Percentiles rank a stretch among this genome's conserved stretches.
Evolutionary conservation across 2,329 filamentous ascomycete species (phyloP).

Genomic region (Monosporascus sp.): DNA sequence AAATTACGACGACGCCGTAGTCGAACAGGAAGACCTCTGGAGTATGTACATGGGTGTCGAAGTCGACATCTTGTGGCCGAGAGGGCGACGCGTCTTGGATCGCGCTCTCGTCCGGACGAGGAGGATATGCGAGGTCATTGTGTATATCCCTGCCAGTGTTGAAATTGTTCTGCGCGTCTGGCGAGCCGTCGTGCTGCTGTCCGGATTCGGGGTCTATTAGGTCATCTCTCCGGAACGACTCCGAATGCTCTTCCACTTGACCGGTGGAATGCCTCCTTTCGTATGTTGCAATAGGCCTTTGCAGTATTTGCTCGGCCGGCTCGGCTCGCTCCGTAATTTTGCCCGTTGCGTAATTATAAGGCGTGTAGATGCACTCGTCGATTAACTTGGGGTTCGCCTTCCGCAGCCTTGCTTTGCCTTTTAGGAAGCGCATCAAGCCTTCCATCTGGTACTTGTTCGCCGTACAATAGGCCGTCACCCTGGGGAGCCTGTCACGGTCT

Average conservation of each 20-base stretch:
- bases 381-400: conserved; percentile 86
- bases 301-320: conserved; percentile 25
- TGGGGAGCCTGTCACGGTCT: conserved; percentile 77
- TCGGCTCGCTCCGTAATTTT: conserved; percentile 31
- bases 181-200: conserved; percentile 14
- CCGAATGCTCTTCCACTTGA: conserved; percentile 56
- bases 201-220: conserved; percentile 55
- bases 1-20: conserved; percentile 95
- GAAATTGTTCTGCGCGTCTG: conserved; percentile 22
- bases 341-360: conserved; percentile 67
- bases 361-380: conserved; percentile 96
- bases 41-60: conserved; percentile 83
- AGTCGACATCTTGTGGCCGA: conserved; percentile 53
- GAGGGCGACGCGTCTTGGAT: conserved; percentile 28
- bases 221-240: conserved; percentile 54
- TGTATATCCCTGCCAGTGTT: conserved; percentile 23
- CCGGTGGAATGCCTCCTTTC: conserved; percentile 74
- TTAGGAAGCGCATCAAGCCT: conserved; percentile 82
- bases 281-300: conserved; percentile 37
- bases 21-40: conserved; percentile 95
- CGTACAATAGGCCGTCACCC: conserved; percentile 95
- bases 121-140: conserved; percentile 29
- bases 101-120: conserved; percentile 20
- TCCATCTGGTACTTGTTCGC: conserved; percentile 90
- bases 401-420: conserved; percentile 70